Percentiles rank a stretch among this genome's conserved stretches.
phyloP scores from a whole-genome alignment of 352 stramenopile genomes.

The Blastocystis sp. region DNA sequence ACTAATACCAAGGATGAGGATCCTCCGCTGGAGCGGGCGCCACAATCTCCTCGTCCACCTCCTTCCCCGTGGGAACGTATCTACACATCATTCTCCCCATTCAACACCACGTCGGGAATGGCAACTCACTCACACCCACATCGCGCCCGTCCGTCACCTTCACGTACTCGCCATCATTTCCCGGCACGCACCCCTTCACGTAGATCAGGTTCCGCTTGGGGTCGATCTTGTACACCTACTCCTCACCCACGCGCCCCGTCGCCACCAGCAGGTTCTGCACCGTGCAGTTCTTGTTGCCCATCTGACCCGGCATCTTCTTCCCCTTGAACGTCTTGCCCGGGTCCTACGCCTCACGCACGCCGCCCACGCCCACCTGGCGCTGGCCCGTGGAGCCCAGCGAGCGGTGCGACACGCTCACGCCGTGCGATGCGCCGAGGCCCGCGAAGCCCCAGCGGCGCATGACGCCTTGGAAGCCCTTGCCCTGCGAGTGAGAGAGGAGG shows the following conservation, averaged over 20 bases:
- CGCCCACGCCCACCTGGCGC: conserved; percentile 78
- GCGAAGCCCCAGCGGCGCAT: conserved; percentile 97
- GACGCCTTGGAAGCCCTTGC: conserved; percentile 89
- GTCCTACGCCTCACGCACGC: conserved; percentile 74
- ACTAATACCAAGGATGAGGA: conserved; percentile 63
- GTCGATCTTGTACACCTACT: conserved; percentile 85
- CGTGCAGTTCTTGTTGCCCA: conserved; percentile 85
- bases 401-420: conserved; percentile 93
- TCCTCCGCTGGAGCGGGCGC: conserved; percentile 39
- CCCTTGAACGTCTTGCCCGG: conserved; percentile 97
- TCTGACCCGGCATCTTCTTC: conserved; percentile 98
- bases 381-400: conserved; percentile 91
- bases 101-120: conserved; percentile 50
- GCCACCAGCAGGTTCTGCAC: conserved; percentile 87
- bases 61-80: conserved; percentile 39
- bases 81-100: conserved; percentile 14
- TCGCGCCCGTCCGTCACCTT: conserved; percentile 46
- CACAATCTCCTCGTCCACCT: background rate
- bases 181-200: conserved; percentile 86
- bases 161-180: conserved; percentile 78
- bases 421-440: conserved; percentile 92
- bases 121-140: background rate
- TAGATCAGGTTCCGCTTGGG: conserved; percentile 87
- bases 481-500: conserved; percentile 62
- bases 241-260: conserved; percentile 68